These are phyloP conservation scores for Penicillium taxi DNA, from an alignment of 495 filamentous ascomycete genomes.

Conservation along the genomic window DNA sequence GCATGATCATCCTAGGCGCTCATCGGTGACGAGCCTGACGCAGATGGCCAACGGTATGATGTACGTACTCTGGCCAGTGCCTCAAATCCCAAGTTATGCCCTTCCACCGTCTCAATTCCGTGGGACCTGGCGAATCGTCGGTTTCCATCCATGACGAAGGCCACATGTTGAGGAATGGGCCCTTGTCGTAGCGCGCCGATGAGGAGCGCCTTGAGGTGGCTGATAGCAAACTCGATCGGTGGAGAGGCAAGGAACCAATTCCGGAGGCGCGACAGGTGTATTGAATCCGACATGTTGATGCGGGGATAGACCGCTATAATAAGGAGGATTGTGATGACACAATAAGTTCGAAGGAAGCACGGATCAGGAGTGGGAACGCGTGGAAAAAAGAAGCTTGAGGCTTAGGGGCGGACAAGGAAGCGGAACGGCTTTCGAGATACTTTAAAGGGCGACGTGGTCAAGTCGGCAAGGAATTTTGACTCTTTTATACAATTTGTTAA, in stretches of 20 bases:
- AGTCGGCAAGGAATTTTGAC: no score
- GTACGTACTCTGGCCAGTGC: slow-evolving; percentile 67
- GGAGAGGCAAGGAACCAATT: slow-evolving; percentile 87
- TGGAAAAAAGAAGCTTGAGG: slow-evolving; percentile 1
- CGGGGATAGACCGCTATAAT: slow-evolving; percentile 1
- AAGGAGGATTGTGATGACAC: no score
- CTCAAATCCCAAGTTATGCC: slow-evolving; percentile 95
- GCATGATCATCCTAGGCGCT: neutral
- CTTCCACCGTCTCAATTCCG: slow-evolving; percentile 93
- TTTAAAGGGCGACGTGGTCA: slow-evolving; percentile 3
- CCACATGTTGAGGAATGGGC: slow-evolving; percentile 86
- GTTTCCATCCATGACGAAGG: slow-evolving; percentile 99
- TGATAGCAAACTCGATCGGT: slow-evolving; percentile 74
- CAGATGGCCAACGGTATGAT: neutral
- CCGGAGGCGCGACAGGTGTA: slow-evolving; percentile 65
- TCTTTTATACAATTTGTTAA: no score
- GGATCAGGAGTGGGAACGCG: neutral
- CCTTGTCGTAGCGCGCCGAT: slow-evolving; percentile 85
- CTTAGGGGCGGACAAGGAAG: slow-evolving; percentile 2
- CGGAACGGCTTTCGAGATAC: slow-evolving; percentile 8
- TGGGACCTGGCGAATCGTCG: slow-evolving; percentile 80
- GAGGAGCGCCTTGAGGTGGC: slow-evolving; percentile 64
- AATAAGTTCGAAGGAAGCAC: no score
- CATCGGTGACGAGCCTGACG: no score
- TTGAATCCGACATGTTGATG: slow-evolving; percentile 40